Conservation (phyloP, 1,284 basidiomycete species). For the Fistulina hepatica region DNA sequence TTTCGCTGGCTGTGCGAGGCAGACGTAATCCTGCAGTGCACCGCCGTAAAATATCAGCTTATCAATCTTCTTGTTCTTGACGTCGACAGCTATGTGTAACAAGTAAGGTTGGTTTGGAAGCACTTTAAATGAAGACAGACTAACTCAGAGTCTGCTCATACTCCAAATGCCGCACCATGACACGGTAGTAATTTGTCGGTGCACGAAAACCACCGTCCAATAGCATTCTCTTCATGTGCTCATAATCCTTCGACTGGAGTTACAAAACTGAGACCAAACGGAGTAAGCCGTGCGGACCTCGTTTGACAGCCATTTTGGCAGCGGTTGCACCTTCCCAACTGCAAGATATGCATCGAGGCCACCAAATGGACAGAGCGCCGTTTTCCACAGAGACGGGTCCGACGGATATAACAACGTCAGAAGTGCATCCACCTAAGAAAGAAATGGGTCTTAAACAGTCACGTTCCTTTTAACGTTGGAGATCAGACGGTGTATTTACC, state of each 20-base stretch:
- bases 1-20: not conserved
- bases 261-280: not conserved
- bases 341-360: conserved; percentile 6
- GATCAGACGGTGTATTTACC: too few relatives aligned
- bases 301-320: conserved; percentile 6
- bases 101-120: too few relatives aligned
- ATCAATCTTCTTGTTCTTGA: not conserved
- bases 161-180: not conserved
- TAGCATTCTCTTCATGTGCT: not conserved
- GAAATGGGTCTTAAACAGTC: not conserved
- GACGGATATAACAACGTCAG: conserved; percentile 6
- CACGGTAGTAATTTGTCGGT: conserved; percentile 9
- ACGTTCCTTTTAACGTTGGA: conserved; percentile 9
- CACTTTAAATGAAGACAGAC: too few relatives aligned
- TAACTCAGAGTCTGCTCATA: too few relatives aligned
- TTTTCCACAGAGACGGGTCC: conserved; percentile 3
- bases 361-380: conserved; percentile 5
- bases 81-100: not conserved
- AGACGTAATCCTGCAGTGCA: not conserved
- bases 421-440: conserved; percentile 10
- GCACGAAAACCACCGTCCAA: conserved; percentile 5
- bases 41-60: not conserved
- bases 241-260: not conserved
- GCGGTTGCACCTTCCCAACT: not conserved
- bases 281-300: conserved; percentile 3